Percentiles rank a stretch among this genome's conserved stretches.
These are phyloP conservation scores for Amphirosellinia nigrospora DNA, from an alignment of 495 filamentous ascomycete genomes.

Conservation along the genomic window DNA sequence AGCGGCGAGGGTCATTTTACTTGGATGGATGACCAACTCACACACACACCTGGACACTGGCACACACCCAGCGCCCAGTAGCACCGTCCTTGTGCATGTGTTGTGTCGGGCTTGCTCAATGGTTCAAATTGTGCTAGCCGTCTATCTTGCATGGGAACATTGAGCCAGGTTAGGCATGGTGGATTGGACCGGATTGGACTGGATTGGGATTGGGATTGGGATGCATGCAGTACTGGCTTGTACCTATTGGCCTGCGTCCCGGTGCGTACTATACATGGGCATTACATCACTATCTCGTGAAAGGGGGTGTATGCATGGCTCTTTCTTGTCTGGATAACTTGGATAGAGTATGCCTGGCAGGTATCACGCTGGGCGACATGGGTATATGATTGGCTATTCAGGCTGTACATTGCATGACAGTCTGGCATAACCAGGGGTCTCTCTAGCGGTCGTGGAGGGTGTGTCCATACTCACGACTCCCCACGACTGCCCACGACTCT, in stretches of 20 bases:
- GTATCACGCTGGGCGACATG: slow-evolving; percentile 23
- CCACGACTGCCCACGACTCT: no score
- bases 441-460: slow-evolving; percentile 5
- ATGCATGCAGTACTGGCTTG: slow-evolving; percentile 18
- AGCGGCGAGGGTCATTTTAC: slow-evolving; percentile 30
- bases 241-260: slow-evolving; percentile 11
- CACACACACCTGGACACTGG: no score
- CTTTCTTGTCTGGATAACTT: background rate
- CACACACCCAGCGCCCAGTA: slow-evolving; percentile 13
- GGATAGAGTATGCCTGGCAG: slow-evolving; percentile 8
- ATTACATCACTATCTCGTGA: slow-evolving; percentile 21
- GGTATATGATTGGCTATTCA: slow-evolving; percentile 16
- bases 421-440: slow-evolving; percentile 7
- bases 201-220: no score
- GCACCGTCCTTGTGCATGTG: slow-evolving; percentile 5
- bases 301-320: slow-evolving; percentile 22
- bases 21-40: slow-evolving; percentile 23
- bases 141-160: slow-evolving; percentile 8
- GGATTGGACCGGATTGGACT: no score
- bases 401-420: background rate
- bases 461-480: background rate
- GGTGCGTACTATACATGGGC: background rate
- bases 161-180: no score
- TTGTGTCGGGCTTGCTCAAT: slow-evolving; percentile 24
- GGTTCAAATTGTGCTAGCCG: slow-evolving; percentile 11